Base-by-base conservation (phyloP, 208 protist species). In the Leishmania tarentolae region DNA sequence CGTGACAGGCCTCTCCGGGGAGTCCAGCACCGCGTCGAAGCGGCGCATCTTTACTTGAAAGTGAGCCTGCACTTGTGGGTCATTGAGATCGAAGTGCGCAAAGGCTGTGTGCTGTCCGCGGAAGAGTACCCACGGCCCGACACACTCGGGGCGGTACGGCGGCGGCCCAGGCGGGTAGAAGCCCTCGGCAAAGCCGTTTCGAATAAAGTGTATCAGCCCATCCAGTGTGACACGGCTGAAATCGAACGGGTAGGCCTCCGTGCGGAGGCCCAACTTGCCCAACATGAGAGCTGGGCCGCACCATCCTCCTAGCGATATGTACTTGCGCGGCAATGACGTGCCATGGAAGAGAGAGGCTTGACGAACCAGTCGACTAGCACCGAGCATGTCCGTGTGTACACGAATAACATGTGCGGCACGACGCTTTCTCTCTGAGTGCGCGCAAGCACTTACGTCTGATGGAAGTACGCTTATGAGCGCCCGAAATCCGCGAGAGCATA, bases 31-130 rank as follows among this genome's bases (percentile, higher is more conserved):
- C 42, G 46, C 28, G 66, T 88, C 57, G 66, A 90, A 94, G 53
- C 91, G 88, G 19, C 61, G 40, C 31, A 95, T 85, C 83, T 95
- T 96, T 40, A 79, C 75, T 19, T 78, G 65, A 46, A 96, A 95
- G 78, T 89, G 82, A 0, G 65, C 72, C 71, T 88, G 88, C 53
- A 96, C 86, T 35, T 79, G 78, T 3, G 87, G 37, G 78, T 90
- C 83, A 74, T 96, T 95, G 21, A 95, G 85, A 66, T 96, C 89
- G 82, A 95, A 96, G 78, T 96, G 91, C 0, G 93, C 91, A 77
- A 95, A 95, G 68, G 93, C 88, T 65, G 91, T 95, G 86, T 96
- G 90, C 79, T 90, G 90, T 0, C 88, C 91, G n/a, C 93, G 82
- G 78, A 88, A 96, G 40, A 96, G 85, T 7, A 96, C 86, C 87